Evolutionary conservation across 208 protist species (phyloP).

Genomic region (Leishmania tropica): DNA sequence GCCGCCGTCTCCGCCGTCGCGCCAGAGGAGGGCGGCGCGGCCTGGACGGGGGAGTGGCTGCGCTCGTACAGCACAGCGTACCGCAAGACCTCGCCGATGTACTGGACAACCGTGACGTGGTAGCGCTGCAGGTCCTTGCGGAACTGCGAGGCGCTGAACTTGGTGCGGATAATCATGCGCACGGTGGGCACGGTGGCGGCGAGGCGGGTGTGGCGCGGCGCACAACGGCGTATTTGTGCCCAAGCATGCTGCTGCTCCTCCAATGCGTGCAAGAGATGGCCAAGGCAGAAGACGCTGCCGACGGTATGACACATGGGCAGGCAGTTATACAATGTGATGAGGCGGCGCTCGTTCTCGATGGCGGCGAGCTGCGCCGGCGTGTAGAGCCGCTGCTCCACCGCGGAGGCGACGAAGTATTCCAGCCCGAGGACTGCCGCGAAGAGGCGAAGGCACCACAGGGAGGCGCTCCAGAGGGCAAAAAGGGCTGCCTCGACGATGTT

Average conservation of each 20-base stretch:
- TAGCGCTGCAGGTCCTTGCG: conserved; percentile 65
- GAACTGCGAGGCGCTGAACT: conserved; percentile 75
- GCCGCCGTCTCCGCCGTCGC: background rate
- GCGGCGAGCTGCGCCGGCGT: conserved; percentile 16
- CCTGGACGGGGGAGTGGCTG: conserved; percentile 8
- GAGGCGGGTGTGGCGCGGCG: background rate
- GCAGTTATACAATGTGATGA: conserved; percentile 72
- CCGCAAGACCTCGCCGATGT: conserved; percentile 92
- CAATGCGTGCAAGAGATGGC: conserved; percentile 56
- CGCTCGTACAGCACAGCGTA: conserved; percentile 70
- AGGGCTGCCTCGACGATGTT: conserved; percentile 15
- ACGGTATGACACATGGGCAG: conserved; percentile 89
- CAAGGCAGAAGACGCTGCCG: conserved; percentile 66
- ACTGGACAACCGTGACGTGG: conserved; percentile 82
- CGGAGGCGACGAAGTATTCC: conserved; percentile 13
- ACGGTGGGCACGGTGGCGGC: conserved; percentile 29
- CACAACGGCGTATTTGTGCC: conserved; percentile 16
- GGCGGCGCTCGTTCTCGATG: conserved; percentile 22
- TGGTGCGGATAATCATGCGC: conserved; percentile 69
- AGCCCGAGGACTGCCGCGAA: conserved; percentile 13
- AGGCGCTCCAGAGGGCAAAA: conserved; percentile 18
- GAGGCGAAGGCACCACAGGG: conserved; percentile 26
- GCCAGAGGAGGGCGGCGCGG: background rate
- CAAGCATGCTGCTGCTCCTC: conserved; percentile 56
- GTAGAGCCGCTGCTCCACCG: conserved; percentile 16